Percentiles rank a stretch among this genome's conserved stretches.
Conservation (phyloP, 306 rosid genomes). For the Trifolium pratense region DNA sequence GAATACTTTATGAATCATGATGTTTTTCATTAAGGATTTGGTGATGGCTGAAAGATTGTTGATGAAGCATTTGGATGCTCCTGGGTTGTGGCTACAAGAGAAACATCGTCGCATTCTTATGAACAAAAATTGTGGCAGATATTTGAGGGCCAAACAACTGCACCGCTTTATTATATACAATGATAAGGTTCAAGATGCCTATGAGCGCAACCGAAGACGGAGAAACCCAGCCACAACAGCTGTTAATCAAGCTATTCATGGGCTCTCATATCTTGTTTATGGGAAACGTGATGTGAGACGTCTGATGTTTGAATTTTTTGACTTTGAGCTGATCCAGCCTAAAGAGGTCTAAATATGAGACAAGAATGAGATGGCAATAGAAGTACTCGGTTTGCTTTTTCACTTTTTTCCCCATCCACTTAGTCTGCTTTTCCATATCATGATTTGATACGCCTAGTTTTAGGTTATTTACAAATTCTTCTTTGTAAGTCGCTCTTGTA, state of each 20-base stretch:
- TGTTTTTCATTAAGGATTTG: conserved; percentile 63
- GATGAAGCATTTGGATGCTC: conserved; percentile 98
- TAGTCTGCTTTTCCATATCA: conserved; percentile 12
- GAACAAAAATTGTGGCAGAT: conserved; percentile 91
- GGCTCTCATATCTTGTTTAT: conserved; percentile 81
- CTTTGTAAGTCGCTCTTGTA: conserved; percentile 39
- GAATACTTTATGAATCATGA: not conserved
- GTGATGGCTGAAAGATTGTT: conserved; percentile 94
- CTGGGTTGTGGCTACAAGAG: conserved; percentile 87
- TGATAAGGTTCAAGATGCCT: conserved; percentile 66
- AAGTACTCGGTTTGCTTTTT: conserved; percentile 18
- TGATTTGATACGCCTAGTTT: conserved; percentile 32
- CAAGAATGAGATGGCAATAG: conserved; percentile 13
- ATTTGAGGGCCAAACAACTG: conserved; percentile 79
- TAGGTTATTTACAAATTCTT: conserved; percentile 33
- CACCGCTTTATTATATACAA: conserved; percentile 64
- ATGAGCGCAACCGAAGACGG: conserved; percentile 75
- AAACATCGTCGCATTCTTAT: conserved; percentile 80
- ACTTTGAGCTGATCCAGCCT: conserved; percentile 92
- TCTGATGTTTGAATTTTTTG: conserved; percentile 90
- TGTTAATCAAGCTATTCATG: conserved; percentile 91
- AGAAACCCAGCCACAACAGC: conserved; percentile 87
- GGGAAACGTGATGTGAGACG: conserved; percentile 97
- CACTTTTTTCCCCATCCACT: not conserved
- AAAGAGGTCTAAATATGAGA: conserved; percentile 66